Base-by-base conservation (phyloP, 225 moss, liverwort and hornwort species). In the Physcomitrellopsis africana region DNA sequence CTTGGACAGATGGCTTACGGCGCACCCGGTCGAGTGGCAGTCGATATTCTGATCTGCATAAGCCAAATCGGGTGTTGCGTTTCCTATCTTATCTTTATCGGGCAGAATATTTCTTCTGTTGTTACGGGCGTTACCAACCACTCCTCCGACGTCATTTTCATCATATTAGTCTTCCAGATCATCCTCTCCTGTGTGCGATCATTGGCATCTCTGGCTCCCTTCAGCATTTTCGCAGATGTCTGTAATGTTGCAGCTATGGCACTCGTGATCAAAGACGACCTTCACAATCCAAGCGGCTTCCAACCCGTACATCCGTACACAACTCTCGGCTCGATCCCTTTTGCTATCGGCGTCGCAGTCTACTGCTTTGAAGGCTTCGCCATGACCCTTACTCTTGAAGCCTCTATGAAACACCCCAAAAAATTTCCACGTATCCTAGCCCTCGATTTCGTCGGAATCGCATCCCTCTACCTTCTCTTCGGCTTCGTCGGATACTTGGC, bases 331-430 rank as follows among this genome's bases (percentile, higher is more conserved):
- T 83, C 84, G 0, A 37, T 99, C 44, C 93, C 97, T 0, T 99
- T 95, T 11, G 97, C 92, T 6, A 65, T 99, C 2, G 97, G 97
- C 46, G 94, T 99, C 0, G 93, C 80, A 14, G 79, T 99, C 61
- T 99, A 86, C 78, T 94, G 97, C 85, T 99, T 81, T 52, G 97
- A 99, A 77, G 97, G 93, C 43, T 99, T 99, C 72, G 94, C 93
- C 24, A 99, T 95, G 97, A 95, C 94, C 0, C 75, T 99, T 0
- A 93, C 81, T 0, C 76, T 99, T 3, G 92, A 99, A 56, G 86
- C 92, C 0, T 99, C 97, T 5, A 99, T 99, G 97, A 77, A 78
- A 70, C 75, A 74, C 68, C 92, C 90, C 0, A 63, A 73, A 1
- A 83, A 83, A 10, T 99, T 95, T 29, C 83, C 83, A 18, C 59